These are phyloP conservation scores for Yarrowia hollandica DNA, from an alignment of 805 yeast genomes.

Conservation along the genomic window DNA sequence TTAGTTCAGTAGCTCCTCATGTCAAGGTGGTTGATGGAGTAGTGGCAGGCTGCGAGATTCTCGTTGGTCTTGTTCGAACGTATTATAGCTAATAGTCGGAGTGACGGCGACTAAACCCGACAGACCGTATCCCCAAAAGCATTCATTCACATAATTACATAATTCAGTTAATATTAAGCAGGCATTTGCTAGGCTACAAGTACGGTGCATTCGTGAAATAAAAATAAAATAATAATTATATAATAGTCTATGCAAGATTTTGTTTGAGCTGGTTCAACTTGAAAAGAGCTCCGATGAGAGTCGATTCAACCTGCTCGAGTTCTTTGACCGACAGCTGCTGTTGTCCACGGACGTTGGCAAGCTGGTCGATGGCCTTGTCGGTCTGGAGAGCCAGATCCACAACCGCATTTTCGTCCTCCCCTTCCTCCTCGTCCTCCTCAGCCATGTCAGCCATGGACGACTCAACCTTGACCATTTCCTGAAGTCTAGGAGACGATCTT, in stretches of 20 bases:
- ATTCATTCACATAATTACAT: too few species aligned
- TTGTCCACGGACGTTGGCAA: not conserved
- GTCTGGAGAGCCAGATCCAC: not conserved
- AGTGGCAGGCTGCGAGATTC: conserved; percentile 49
- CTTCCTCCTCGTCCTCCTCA: not conserved
- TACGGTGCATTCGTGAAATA: too few species aligned
- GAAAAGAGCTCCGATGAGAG: conserved; percentile 21
- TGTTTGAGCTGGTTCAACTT: conserved; percentile 18
- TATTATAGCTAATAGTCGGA: not conserved
- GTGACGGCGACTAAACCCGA: too few species aligned
- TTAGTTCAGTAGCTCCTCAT: conserved; percentile 43
- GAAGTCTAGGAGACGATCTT: not conserved
- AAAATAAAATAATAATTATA: too few species aligned
- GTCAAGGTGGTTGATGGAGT: conserved; percentile 51
- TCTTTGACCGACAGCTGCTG: not conserved
- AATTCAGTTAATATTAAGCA: too few species aligned
- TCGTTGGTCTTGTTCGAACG: conserved; percentile 38
- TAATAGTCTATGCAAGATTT: conserved; percentile 2
- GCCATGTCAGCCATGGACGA: not conserved
- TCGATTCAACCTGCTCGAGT: not conserved
- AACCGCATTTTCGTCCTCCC: not conserved
- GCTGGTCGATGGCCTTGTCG: not conserved
- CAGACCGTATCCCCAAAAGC: too few species aligned
- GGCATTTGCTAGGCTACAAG: too few species aligned
- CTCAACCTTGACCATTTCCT: not conserved